Conservation (phyloP, 2,329 filamentous ascomycete species). For the Xylaria sp. region DNA sequence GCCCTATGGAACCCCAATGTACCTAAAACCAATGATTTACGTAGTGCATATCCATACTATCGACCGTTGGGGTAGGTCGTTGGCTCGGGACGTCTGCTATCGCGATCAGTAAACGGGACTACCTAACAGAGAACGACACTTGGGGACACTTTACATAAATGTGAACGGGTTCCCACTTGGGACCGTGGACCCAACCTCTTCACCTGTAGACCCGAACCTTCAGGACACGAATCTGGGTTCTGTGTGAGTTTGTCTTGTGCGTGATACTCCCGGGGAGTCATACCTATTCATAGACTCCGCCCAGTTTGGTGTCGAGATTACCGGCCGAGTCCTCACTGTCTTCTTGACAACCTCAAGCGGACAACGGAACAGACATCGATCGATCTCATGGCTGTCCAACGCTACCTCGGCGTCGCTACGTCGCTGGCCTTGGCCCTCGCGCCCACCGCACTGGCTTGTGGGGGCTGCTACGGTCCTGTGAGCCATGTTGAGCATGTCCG, state of each 20-base stretch:
- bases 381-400: slow-evolving; percentile 9
- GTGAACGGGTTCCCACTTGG: background rate
- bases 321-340: background rate
- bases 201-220: background rate
- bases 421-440: slow-evolving; percentile 18
- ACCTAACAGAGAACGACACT: background rate
- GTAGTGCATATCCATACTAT: background rate
- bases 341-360: background rate
- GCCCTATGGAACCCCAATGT: background rate
- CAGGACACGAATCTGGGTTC: background rate
- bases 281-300: too few species aligned
- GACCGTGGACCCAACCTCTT: background rate
- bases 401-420: slow-evolving; percentile 5
- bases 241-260: background rate
- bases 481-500: slow-evolving; percentile 41
- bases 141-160: background rate
- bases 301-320: background rate
- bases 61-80: too few species aligned
- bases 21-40: background rate
- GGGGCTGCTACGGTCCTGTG: slow-evolving; percentile 39
- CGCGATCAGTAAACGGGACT: background rate
- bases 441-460: slow-evolving; percentile 34
- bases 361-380: background rate
- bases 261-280: background rate
- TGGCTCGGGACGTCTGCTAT: too few species aligned